phyloP scores from a whole-genome alignment of 2,329 filamentous ascomycete genomes.

The Mariannaea sp. region DNA sequence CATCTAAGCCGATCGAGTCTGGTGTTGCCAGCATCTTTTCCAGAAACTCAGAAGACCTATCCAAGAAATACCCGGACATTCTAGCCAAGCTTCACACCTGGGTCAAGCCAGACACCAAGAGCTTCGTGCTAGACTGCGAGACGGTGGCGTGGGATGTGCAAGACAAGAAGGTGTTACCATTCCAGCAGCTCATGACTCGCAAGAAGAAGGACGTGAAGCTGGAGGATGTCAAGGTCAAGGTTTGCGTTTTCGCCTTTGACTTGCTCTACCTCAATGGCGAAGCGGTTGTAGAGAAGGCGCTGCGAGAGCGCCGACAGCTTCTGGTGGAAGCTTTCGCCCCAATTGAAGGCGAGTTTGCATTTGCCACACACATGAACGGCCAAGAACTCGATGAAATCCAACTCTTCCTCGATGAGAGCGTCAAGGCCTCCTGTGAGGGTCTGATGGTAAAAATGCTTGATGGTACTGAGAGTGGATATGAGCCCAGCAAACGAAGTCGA shows the following conservation, averaged over 20 bases:
- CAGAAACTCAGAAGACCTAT: constrained; percentile 93
- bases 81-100: constrained; percentile 84
- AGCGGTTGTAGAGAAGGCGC: constrained; percentile 82
- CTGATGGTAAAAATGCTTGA: constrained; percentile 99
- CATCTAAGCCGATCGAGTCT: constrained; percentile 67
- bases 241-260: constrained; percentile 97
- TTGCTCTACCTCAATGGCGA: constrained; percentile 91
- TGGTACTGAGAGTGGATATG: constrained; percentile 88
- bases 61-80: constrained; percentile 97
- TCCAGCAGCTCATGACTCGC: constrained; percentile 97
- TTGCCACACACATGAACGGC: constrained; percentile 85
- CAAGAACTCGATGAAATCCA: constrained; percentile 94
- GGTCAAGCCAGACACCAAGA: constrained; percentile 88
- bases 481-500: constrained; percentile 92
- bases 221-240: constrained; percentile 94
- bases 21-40: constrained; percentile 95
- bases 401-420: constrained; percentile 86
- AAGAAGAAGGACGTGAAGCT: constrained; percentile 97
- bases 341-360: constrained; percentile 87
- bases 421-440: constrained; percentile 95
- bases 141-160: constrained; percentile 95
- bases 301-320: constrained; percentile 81
- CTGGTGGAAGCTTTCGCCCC: constrained; percentile 74
- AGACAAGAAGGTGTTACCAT: constrained; percentile 94
- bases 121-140: constrained; percentile 98